These are phyloP conservation scores for Daldinia sp. DNA, from an alignment of 2,329 filamentous ascomycete genomes.

Conservation along the genomic window DNA sequence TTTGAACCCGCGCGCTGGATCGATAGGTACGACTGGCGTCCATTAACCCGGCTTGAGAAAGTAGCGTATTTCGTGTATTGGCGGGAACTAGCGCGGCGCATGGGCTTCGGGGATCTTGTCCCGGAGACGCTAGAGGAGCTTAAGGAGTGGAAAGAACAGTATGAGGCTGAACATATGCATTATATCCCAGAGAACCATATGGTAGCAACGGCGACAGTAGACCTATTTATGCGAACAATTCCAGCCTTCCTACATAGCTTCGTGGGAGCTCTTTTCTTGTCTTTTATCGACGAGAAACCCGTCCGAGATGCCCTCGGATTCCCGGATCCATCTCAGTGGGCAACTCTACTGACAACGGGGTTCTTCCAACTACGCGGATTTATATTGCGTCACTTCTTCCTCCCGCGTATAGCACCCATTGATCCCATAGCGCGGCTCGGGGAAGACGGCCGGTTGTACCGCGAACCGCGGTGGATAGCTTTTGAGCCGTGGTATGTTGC, in stretches of 20 bases:
- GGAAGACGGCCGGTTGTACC: conserved; percentile 39
- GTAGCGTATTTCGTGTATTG: conserved; percentile 45
- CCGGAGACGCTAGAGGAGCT: conserved; percentile 43
- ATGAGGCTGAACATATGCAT: conserved; percentile 43
- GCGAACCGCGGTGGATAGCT: conserved; percentile 31
- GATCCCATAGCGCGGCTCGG: background rate
- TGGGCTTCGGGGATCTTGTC: conserved; percentile 44
- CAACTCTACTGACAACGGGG: conserved; percentile 7
- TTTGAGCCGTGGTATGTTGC: conserved; percentile 48
- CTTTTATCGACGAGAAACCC: conserved; percentile 43
- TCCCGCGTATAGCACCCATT: background rate
- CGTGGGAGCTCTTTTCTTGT: conserved; percentile 36
- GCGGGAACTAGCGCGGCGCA: conserved; percentile 45
- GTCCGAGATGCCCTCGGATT: conserved; percentile 43
- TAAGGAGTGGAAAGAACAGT: conserved; percentile 41
- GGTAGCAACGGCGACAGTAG: conserved; percentile 43
- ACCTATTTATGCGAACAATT: conserved; percentile 39
- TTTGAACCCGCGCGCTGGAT: conserved; percentile 46
- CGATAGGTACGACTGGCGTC: conserved; percentile 45
- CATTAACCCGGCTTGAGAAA: conserved; percentile 42
- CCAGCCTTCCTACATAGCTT: conserved; percentile 37
- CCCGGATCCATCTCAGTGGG: conserved; percentile 41
- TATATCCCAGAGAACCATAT: conserved; percentile 43
- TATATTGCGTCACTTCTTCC: background rate
- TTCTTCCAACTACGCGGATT: conserved; percentile 1